These are phyloP conservation scores for Pochonia chlamydosporia DNA, from an alignment of 2,329 filamentous ascomycete genomes.

Conservation along the genomic window DNA sequence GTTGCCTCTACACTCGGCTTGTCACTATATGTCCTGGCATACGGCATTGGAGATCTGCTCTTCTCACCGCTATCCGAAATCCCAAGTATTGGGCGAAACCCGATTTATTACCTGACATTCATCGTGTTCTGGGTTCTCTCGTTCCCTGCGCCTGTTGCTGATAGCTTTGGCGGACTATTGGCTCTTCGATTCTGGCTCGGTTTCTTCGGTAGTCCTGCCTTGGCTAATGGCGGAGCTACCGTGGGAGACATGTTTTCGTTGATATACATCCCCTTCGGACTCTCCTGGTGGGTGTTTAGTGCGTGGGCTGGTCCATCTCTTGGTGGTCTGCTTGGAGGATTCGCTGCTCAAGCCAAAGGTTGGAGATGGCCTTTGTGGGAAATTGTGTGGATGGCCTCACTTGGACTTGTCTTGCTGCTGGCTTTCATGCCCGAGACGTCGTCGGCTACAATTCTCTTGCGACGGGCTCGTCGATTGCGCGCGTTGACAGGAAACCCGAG, in stretches of 20 bases:
- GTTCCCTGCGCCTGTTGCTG: slow-evolving; percentile 45
- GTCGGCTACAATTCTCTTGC: slow-evolving; percentile 46
- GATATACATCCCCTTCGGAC: background rate
- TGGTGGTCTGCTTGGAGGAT: slow-evolving; percentile 19
- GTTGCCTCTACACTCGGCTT: too few relatives aligned
- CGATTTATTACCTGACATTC: slow-evolving; percentile 51
- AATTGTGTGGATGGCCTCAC: slow-evolving; percentile 47
- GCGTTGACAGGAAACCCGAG: too few relatives aligned
- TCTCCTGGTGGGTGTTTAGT: background rate
- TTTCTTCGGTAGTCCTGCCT: slow-evolving; percentile 13
- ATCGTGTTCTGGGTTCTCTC: slow-evolving; percentile 51
- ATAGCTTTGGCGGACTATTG: slow-evolving; percentile 43
- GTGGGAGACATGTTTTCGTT: background rate
- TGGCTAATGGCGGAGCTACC: background rate
- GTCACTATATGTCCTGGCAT: slow-evolving; percentile 47
- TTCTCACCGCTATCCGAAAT: slow-evolving; percentile 55
- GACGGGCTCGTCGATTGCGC: slow-evolving; percentile 38
- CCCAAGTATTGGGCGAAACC: slow-evolving; percentile 50
- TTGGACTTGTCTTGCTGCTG: slow-evolving; percentile 47
- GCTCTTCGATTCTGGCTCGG: slow-evolving; percentile 24
- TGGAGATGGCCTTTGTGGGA: slow-evolving; percentile 56
- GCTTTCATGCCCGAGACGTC: slow-evolving; percentile 54
- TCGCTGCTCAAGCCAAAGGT: slow-evolving; percentile 40
- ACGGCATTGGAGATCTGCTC: slow-evolving; percentile 40
- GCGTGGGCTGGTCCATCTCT: background rate